These are phyloP conservation scores for Aspergillus hortae DNA, from an alignment of 2,329 filamentous ascomycete species.

Conservation along the genomic window DNA sequence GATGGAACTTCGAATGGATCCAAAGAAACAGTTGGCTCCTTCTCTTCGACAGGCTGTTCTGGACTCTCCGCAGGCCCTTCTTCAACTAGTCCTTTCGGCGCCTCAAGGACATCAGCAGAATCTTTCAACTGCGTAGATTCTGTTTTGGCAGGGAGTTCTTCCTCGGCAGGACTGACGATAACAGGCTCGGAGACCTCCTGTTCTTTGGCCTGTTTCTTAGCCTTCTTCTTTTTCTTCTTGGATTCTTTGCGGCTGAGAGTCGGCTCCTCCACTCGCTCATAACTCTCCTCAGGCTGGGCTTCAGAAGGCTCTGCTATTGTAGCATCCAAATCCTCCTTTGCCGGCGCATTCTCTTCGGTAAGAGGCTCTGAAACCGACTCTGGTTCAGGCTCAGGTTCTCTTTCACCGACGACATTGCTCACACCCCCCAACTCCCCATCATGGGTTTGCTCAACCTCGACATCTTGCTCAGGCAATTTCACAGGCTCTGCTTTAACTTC, in stretches of 20 bases:
- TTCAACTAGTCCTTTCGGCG: no score
- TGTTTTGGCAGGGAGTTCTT: neutral
- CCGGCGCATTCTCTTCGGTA: neutral
- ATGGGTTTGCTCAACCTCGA: neutral
- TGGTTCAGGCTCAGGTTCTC: neutral
- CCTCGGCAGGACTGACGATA: neutral
- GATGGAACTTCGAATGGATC: conserved; percentile 1
- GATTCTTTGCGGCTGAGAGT: conserved; percentile 3
- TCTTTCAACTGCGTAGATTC: neutral
- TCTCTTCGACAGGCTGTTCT: neutral
- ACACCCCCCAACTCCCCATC: neutral
- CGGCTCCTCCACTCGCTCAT: neutral
- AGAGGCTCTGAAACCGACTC: neutral
- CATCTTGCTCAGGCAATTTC: conserved; percentile 1
- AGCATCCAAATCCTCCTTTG: neutral
- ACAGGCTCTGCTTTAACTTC: conserved; percentile 7
- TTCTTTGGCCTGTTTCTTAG: conserved; percentile 7
- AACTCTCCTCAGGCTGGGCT: neutral
- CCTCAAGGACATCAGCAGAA: neutral
- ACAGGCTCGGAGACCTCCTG: neutral
- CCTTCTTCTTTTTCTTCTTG: conserved; percentile 2
- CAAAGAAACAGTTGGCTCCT: conserved; percentile 4
- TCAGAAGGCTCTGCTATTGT: neutral
- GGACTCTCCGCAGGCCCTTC: neutral
- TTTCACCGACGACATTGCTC: neutral